phyloP scores from a whole-genome alignment of 768 basidiomycete genomes.

The Russula olivacea region DNA sequence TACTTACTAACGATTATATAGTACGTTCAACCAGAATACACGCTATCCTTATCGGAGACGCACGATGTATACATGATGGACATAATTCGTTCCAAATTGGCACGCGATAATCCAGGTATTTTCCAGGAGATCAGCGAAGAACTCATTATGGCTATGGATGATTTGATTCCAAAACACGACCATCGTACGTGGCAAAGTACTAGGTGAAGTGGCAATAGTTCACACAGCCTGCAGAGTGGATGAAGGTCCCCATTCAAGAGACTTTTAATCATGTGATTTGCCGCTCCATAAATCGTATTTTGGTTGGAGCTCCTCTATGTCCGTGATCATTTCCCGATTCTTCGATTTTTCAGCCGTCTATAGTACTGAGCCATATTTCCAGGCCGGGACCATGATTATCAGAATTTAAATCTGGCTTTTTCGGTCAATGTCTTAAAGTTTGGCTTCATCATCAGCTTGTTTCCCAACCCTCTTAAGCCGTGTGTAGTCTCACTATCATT shows the following conservation, averaged over 20 bases:
- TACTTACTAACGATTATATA: neutral
- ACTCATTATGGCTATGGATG: neutral
- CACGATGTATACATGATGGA: neutral
- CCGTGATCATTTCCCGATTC: neutral
- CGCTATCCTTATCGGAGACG: neutral
- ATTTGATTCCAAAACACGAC: no score
- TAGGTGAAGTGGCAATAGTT: neutral
- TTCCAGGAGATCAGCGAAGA: neutral
- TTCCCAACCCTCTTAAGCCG: constrained; percentile 42
- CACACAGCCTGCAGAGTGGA: constrained; percentile 35
- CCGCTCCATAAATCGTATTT: no score
- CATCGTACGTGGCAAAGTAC: neutral
- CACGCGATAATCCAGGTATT: neutral
- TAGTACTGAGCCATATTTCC: neutral
- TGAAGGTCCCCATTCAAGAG: constrained; percentile 27
- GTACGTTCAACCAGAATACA: neutral
- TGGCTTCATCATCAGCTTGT: constrained; percentile 33
- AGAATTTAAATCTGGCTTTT: constrained; percentile 24
- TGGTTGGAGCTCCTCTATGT: constrained; percentile 42
- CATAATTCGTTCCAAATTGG: neutral
- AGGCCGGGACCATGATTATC: constrained; percentile 42
- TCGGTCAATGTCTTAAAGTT: constrained; percentile 34
- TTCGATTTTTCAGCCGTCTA: neutral
- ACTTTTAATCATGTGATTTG: neutral
- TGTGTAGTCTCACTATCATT: constrained; percentile 25